Evolutionary conservation across 2,329 filamentous ascomycete genomes (phyloP), one percentile per base, ranked within the genome.

Genomic region (Lasiodiplodia hormozganensis): DNA sequence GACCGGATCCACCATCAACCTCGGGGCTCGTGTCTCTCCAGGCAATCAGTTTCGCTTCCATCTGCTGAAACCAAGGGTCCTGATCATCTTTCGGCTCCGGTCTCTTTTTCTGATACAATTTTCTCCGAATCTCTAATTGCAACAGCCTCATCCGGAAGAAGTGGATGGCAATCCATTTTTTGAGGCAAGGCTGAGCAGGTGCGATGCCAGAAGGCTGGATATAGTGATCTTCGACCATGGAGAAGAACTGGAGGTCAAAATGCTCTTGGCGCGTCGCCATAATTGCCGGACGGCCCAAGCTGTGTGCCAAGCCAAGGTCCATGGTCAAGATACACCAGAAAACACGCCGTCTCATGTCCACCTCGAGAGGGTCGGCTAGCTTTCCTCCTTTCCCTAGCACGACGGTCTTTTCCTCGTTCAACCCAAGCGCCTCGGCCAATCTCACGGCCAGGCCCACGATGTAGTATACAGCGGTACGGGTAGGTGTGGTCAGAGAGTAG

Each of bases 401-500:
- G 68, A 98, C 93, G 0, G 94, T 97, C 76, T 93, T 92, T 79
- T 98, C 96, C 74, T 97, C 93, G 23, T 91, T 90, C 53, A 97
- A 84, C 6, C 94, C 93, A 65, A 97, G 85, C 68, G 97, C 93
- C 76, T 98, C 95, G 76, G 92, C 94, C 62, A 99, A 88, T 72
- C 93, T 90, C 18, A 93, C 91, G 8, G 94, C 94, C 23, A 97
- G 87, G 7, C 96, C 96, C 56, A 97, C 88, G 62, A 97, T 90
- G 81, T 96, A 97, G 81, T 97, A 98, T 23, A 96, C 91, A 18
- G 95, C 94, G 5, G 93, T 97, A 70, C 94, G 86, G 1, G 95
- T 97, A 0, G 96, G 95, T 0, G 95, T 98, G 53, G 97, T 83
- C 23, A 98, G 85, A 0, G 96, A 98, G 78, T 98, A 98, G 75